A percentile compares a stretch with the other conserved stretches of the same genome.
phyloP scores from a whole-genome alignment of 2,329 filamentous ascomycete genomes.

The Cylindrodendrum hubeiense region DNA sequence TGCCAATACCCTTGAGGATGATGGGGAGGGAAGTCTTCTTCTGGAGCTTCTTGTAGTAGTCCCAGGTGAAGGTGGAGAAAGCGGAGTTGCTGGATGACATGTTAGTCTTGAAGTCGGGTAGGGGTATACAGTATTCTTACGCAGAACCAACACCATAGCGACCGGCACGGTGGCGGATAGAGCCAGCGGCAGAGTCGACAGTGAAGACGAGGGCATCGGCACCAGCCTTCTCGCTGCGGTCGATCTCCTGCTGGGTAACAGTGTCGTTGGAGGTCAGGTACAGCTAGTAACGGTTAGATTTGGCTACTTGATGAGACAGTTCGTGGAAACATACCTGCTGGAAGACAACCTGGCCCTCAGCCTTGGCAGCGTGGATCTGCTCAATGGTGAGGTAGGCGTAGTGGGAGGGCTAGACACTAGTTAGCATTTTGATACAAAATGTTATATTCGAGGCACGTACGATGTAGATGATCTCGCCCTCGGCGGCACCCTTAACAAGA shows the following conservation, averaged over 20 bases:
- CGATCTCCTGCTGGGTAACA: slow-evolving; percentile 47
- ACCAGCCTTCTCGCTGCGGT: slow-evolving; percentile 48
- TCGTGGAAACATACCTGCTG: slow-evolving; percentile 46
- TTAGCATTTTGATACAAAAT: background rate
- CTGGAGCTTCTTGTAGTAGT: slow-evolving; percentile 51
- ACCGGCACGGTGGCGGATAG: slow-evolving; percentile 55
- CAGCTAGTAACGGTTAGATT: slow-evolving; percentile 28
- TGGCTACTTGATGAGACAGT: background rate
- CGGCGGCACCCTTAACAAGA: slow-evolving; percentile 61
- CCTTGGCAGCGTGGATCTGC: slow-evolving; percentile 53
- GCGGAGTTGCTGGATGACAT: slow-evolving; percentile 34
- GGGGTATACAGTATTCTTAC: slow-evolving; percentile 26
- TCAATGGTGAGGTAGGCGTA: slow-evolving; percentile 51
- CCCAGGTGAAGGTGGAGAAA: no score
- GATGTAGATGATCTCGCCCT: slow-evolving; percentile 65
- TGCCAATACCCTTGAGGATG: slow-evolving; percentile 56
- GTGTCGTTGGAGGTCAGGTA: slow-evolving; percentile 50
- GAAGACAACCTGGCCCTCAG: slow-evolving; percentile 53
- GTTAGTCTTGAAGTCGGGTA: slow-evolving; percentile 22
- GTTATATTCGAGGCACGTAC: slow-evolving; percentile 29
- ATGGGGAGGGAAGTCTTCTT: slow-evolving; percentile 53
- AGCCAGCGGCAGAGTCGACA: slow-evolving; percentile 54
- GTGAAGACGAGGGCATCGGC: slow-evolving; percentile 54
- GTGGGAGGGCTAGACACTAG: slow-evolving; percentile 47
- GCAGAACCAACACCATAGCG: slow-evolving; percentile 55